phyloP scores from a whole-genome alignment of 768 basidiomycete species.

The Gautieria morchelliformis region DNA sequence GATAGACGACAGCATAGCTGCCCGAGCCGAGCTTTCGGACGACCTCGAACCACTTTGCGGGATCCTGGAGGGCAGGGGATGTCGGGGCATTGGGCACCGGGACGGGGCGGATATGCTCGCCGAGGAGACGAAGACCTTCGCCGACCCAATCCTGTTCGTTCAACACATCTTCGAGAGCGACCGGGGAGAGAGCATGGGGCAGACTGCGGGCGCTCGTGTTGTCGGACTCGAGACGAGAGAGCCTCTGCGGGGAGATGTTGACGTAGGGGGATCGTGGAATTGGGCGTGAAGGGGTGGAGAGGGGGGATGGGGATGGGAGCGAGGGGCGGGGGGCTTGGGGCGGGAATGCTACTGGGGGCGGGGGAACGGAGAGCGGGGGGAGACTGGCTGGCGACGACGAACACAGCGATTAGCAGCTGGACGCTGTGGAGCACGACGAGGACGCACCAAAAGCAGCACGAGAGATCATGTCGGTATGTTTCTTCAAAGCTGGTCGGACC shows the following conservation, averaged over 20 bases:
- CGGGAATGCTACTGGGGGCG: background rate
- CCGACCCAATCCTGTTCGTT: conserved; percentile 66
- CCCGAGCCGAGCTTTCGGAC: conserved; percentile 80
- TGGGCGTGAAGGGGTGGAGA: conserved; percentile 7
- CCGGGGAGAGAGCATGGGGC: conserved; percentile 29
- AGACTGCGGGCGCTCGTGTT: conserved; percentile 15
- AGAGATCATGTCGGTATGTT: background rate
- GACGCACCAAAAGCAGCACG: conserved; percentile 2
- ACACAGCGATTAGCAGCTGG: background rate
- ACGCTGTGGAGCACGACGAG: no score
- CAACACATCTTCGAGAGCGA: conserved; percentile 49
- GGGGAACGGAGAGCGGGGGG: conserved; percentile 4
- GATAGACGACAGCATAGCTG: conserved; percentile 90
- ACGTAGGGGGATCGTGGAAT: conserved; percentile 9
- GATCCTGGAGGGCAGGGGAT: conserved; percentile 20
- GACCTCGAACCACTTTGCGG: conserved; percentile 61
- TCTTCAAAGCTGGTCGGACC: no score
- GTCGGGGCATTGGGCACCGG: conserved; percentile 11
- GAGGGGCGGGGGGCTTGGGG: background rate
- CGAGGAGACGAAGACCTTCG: conserved; percentile 55
- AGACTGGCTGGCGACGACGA: background rate
- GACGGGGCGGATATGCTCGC: conserved; percentile 54
- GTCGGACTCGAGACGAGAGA: conserved; percentile 15
- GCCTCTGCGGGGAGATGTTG: conserved; percentile 3
- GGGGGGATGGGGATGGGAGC: background rate